Evolutionary conservation across 1,139 yeast species (phyloP), one percentile per base, ranked within the genome.

Genomic region (Debaryomyces robertsiae): DNA sequence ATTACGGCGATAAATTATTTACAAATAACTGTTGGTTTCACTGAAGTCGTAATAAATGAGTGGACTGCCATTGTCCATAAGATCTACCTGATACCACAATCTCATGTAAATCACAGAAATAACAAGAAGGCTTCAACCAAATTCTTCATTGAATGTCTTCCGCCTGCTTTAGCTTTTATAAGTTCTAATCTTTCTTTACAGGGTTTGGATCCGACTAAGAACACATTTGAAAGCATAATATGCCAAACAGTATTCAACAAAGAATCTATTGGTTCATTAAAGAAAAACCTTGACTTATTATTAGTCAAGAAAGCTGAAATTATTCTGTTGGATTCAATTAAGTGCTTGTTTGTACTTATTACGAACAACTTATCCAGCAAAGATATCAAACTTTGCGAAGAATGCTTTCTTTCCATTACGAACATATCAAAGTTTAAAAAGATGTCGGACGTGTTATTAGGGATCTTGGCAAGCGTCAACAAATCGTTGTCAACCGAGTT

Each of bases 401-500:
- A 65, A 5, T 47, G 75, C 2, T 80, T 69, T 49, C 53, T 60
- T 11, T 37, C 60, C 6, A 65, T 79, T 9, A 63, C 69, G 2
- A 41, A 52, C 7, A 44, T 43, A 2, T 46, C 53, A 1, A 52
- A 60, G 11, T 65, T 62, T 44, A 64, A 67, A 4, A 44, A 55
- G 1, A 53, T 73, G 19, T 58, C 79, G 1, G 72, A 75, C 29
- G 36, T 47, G 1, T 55, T 80, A 25, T 60, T 81, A 34, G 59
- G 54, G 13, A 60, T 60, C 19, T 58, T 76, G 37, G 62, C 73
- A 2, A 47, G 58, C 4, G 63, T 71, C 2, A 76, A 76, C 45
- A 76, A 71, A 47, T 65, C 81, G 0, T 57, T 81, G 36, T 75
- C 84, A 0, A 61, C 69, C 3, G 61, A 62, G 2, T 79, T 81